Conservation (phyloP, 1,139 yeast species). For the Lodderomyces elongisporus region DNA sequence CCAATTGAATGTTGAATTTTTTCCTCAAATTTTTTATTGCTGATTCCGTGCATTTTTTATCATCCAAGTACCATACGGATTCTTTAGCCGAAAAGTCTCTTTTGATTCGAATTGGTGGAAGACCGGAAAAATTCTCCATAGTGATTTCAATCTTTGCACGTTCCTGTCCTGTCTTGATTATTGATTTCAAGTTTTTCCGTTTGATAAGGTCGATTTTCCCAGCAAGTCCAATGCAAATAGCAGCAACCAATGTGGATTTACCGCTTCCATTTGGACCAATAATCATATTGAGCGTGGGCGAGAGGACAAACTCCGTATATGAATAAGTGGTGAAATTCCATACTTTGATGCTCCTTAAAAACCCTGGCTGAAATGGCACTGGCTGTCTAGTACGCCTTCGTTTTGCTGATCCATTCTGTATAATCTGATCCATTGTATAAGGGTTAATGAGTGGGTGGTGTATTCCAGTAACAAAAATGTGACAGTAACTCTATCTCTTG, state of each 20-base stretch:
- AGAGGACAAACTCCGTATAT: constrained; percentile 68
- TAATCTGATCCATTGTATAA: not conserved
- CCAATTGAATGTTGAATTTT: constrained; percentile 71
- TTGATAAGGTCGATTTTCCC: constrained; percentile 78
- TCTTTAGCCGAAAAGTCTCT: constrained; percentile 38
- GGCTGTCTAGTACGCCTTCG: constrained; percentile 6
- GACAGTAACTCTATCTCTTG: no score
- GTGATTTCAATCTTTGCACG: constrained; percentile 58
- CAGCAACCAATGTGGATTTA: constrained; percentile 89
- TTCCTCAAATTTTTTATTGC: constrained; percentile 44
- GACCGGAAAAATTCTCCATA: constrained; percentile 42
- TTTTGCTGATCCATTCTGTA: constrained; percentile 2
- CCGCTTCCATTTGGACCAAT: constrained; percentile 98
- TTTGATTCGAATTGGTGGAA: constrained; percentile 29
- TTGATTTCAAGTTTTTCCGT: constrained; percentile 68
- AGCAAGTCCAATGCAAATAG: constrained; percentile 84
- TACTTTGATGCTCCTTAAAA: constrained; percentile 61
- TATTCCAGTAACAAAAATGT: no score
- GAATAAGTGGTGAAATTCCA: constrained; percentile 80
- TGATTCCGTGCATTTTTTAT: constrained; percentile 34
- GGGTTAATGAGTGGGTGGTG: no score
- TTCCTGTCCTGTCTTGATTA: constrained; percentile 69
- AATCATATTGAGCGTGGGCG: constrained; percentile 86
- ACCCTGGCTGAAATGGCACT: constrained; percentile 47
- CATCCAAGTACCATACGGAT: constrained; percentile 61